Conservation (phyloP, 331 rosid genomes). For the Telfairia occidentalis region DNA sequence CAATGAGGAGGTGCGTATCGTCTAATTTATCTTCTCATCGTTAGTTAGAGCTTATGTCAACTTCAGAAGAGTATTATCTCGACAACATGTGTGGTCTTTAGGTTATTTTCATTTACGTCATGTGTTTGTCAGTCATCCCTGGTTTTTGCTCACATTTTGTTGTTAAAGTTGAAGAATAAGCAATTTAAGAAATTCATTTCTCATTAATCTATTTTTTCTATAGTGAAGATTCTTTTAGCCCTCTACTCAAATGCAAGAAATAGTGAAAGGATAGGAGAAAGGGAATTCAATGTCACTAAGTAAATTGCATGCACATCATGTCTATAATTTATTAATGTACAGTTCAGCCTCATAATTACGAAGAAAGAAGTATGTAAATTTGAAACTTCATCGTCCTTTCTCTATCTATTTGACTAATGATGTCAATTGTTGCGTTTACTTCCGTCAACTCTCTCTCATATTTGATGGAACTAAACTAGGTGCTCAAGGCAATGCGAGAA, state of each 20-base stretch:
- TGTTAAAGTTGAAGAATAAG: neutral
- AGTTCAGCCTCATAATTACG: slow-evolving; percentile 5
- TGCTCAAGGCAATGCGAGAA: slow-evolving; percentile 84
- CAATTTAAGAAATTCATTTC: neutral
- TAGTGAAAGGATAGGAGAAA: neutral
- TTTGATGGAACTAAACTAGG: slow-evolving; percentile 42
- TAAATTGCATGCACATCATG: neutral
- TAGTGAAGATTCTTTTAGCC: neutral
- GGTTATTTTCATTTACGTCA: neutral
- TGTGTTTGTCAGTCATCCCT: neutral
- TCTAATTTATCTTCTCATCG: slow-evolving; percentile 8
- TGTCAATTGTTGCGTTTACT: neutral
- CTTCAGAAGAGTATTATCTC: neutral
- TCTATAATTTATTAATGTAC: neutral
- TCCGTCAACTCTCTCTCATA: slow-evolving; percentile 25
- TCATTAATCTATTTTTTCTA: neutral
- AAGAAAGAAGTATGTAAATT: neutral
- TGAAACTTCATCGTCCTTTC: neutral
- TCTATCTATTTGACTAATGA: neutral
- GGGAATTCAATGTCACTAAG: neutral
- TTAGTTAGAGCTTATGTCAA: neutral
- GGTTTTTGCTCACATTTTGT: neutral
- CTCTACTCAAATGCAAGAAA: neutral
- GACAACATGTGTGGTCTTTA: neutral
- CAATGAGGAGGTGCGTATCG: slow-evolving; percentile 62